Evolutionary conservation across 768 basidiomycete genomes (phyloP).

Genomic region (Thelephora ganbajun): DNA sequence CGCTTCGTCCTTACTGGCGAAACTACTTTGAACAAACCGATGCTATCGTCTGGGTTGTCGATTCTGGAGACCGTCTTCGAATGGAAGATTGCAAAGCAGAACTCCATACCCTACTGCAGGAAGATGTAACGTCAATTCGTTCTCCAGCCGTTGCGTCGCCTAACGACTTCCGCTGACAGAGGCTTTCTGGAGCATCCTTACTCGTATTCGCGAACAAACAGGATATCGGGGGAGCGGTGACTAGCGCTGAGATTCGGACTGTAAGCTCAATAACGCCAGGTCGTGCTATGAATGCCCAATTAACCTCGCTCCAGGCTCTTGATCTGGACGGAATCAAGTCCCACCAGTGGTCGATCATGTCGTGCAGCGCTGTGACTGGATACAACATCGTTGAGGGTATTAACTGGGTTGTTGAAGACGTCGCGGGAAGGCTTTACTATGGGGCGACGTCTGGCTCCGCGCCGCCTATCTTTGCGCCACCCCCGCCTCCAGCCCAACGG

Average conservation of each 20-base stretch:
- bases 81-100: slow-evolving; percentile 86
- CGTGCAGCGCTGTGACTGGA: slow-evolving; percentile 90
- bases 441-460: slow-evolving; percentile 22
- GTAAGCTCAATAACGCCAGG: slow-evolving; percentile 30
- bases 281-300: slow-evolving; percentile 1
- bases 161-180: slow-evolving; percentile 28
- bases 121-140: slow-evolving; percentile 55
- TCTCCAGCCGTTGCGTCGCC: neutral
- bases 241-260: slow-evolving; percentile 65
- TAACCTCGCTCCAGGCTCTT: slow-evolving; percentile 42
- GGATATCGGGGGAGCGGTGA: slow-evolving; percentile 82
- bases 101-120: slow-evolving; percentile 70
- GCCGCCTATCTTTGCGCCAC: neutral
- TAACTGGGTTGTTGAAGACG: slow-evolving; percentile 85
- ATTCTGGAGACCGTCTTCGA: slow-evolving; percentile 83
- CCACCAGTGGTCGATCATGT: slow-evolving; percentile 80
- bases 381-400: slow-evolving; percentile 73
- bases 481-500: too few relatives aligned
- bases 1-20: slow-evolving; percentile 93
- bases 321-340: slow-evolving; percentile 70
- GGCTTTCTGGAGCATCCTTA: slow-evolving; percentile 89
- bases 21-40: slow-evolving; percentile 99
- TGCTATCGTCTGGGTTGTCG: slow-evolving; percentile 97
- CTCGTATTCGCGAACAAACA: slow-evolving; percentile 98
- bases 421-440: slow-evolving; percentile 82